Conservation (phyloP, 176 grass and related monocot genomes). For the Eragrostis nindensis region DNA sequence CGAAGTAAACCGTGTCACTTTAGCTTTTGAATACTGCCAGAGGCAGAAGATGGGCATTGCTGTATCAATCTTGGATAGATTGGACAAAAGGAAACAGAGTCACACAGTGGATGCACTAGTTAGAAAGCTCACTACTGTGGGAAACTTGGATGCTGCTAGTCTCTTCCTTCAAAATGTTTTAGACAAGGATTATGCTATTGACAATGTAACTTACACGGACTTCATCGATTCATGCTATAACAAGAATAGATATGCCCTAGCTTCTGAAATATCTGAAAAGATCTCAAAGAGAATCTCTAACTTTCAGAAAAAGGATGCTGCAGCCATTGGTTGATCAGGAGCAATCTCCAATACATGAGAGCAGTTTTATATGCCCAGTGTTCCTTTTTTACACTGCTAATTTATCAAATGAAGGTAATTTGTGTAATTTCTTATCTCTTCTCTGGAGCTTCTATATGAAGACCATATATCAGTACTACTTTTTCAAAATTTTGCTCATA, state of each 20-base stretch:
- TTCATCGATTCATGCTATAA: slow-evolving; percentile 77
- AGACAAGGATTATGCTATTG: slow-evolving; percentile 59
- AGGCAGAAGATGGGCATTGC: slow-evolving; percentile 52
- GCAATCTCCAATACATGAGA: not conserved
- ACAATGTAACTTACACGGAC: slow-evolving; percentile 59
- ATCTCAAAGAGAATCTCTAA: slow-evolving; percentile 51
- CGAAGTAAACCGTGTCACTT: slow-evolving; percentile 73
- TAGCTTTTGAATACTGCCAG: slow-evolving; percentile 82
- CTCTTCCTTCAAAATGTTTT: slow-evolving; percentile 75
- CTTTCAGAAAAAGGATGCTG: slow-evolving; percentile 44
- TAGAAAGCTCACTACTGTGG: slow-evolving; percentile 68
- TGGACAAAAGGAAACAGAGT: slow-evolving; percentile 64
- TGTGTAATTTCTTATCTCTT: slow-evolving; percentile 9
- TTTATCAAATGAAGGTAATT: not conserved
- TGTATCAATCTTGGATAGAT: slow-evolving; percentile 62
- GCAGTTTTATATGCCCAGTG: not conserved
- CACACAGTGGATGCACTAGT: slow-evolving; percentile 63
- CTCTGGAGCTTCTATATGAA: not conserved
- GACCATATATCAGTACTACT: not conserved
- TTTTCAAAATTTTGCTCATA: slow-evolving; percentile 10
- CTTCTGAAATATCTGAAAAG: slow-evolving; percentile 79
- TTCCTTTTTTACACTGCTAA: not conserved
- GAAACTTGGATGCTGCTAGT: slow-evolving; percentile 64
- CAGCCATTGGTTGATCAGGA: slow-evolving; percentile 47
- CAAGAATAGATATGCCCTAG: slow-evolving; percentile 69